phyloP scores from a whole-genome alignment of 2,329 filamentous ascomycete genomes.

The Fusarium setosum region DNA sequence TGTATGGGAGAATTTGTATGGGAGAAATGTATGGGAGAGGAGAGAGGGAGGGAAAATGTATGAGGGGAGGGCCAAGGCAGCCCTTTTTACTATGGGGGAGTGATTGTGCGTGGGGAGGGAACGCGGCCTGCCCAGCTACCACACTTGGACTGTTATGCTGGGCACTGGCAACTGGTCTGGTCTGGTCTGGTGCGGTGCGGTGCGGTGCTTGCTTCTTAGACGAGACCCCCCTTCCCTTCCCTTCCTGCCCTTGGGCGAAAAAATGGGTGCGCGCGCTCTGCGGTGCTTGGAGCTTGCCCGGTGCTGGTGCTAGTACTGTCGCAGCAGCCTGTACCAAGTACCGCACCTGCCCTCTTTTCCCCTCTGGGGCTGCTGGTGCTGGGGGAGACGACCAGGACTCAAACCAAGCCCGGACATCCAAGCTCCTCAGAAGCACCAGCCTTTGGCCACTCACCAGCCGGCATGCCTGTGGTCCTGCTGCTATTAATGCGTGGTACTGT shows the following conservation, averaged over 20 bases:
- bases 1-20: conserved; percentile 66
- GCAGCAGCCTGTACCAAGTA: conserved; percentile 31
- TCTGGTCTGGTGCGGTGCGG: too few species aligned
- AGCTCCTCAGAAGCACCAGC: conserved; percentile 34
- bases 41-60: conserved; percentile 66
- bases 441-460: conserved; percentile 39
- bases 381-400: conserved; percentile 32
- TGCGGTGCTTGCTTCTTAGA: conserved; percentile 41
- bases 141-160: conserved; percentile 43
- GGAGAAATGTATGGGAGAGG: conserved; percentile 71
- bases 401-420: conserved; percentile 37
- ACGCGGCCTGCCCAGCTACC: conserved; percentile 44
- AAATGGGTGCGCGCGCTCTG: conserved; percentile 44
- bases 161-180: conserved; percentile 40
- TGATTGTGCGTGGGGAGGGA: conserved; percentile 63
- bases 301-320: conserved; percentile 37
- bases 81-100: conserved; percentile 75
- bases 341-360: conserved; percentile 33
- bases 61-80: conserved; percentile 64
- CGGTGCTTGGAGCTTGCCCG: conserved; percentile 30
- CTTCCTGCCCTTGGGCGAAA: conserved; percentile 26
- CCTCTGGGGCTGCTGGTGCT: conserved; percentile 27
- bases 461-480: conserved; percentile 35
- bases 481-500: conserved; percentile 52
- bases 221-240: conserved; percentile 38